These are phyloP conservation scores for Blastobotrys proliferans DNA, from an alignment of 1,139 yeast genomes.

Conservation along the genomic window DNA sequence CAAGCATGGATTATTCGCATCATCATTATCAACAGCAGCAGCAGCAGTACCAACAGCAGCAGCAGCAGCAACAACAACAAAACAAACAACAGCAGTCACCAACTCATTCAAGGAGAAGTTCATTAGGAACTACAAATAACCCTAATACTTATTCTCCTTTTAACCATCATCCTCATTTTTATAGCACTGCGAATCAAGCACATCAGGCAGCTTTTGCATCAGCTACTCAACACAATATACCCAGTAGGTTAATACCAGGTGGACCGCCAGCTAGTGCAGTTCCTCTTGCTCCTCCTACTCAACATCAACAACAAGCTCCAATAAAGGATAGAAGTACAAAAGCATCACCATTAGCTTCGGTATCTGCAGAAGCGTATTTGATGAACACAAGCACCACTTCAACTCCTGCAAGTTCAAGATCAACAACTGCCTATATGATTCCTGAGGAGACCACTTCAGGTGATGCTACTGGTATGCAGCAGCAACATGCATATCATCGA, in stretches of 20 bases:
- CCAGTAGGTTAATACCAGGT: conserved; percentile 10
- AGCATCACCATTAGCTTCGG: too few relatives aligned
- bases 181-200: not conserved
- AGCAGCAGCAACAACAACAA: not conserved
- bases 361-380: too few relatives aligned
- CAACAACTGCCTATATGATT: conserved; percentile 2
- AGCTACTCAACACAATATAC: conserved; percentile 12
- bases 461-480: too few relatives aligned
- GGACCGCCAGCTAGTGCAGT: conserved; percentile 4
- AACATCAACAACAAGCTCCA: not conserved
- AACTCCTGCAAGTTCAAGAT: conserved; percentile 1
- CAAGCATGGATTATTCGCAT: too few relatives aligned
- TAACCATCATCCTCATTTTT: not conserved
- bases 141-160: too few relatives aligned
- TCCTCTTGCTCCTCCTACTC: too few relatives aligned
- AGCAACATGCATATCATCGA: too few relatives aligned
- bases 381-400: not conserved
- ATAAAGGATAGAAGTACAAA: not conserved
- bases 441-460: too few relatives aligned
- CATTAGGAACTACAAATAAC: conserved; percentile 1
- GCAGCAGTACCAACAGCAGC: not conserved
- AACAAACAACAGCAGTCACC: not conserved
- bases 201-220: conserved; percentile 6
- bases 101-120: not conserved
- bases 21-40: not conserved